Base-by-base conservation (phyloP, 2,329 filamentous ascomycete species). In the Stagonosporopsis rhizophila region DNA sequence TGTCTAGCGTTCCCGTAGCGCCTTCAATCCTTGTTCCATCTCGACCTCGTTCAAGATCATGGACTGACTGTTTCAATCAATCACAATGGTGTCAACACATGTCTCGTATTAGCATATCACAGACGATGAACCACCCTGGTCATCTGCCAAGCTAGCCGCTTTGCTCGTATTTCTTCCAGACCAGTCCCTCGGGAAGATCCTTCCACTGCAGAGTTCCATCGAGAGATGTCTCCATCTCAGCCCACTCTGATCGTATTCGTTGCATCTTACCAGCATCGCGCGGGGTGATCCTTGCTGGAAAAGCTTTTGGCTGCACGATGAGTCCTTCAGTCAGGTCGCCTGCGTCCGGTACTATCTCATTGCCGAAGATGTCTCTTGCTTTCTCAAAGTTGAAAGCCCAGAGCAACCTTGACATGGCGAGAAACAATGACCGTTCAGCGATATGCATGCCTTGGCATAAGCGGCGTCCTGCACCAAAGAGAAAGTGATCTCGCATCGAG, bases 361-460 rank as follows among this genome's bases (percentile, higher is more conserved):
- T 22, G 1, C 60, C 61, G 2, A 57, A 6, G 5, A 3, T 42
- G 38, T 56, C 52, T 0, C 1, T 12, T 2, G 38, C 61, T 4
- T 46, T 47, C 2, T 50, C 22, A 6, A 69, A 57, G 6, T 75
- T 55, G 52, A 76, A 73, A 2, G 64, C 71, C 75, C 75, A 78
- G 1, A 77, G 57, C 8, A 75, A 12, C 4, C 70, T 61, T 6
- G 74, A 61, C 2, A 76, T 68, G 4, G 63, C 66, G 3, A 76
- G 52, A 25, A 71, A 74, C 1, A 77, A 40, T 2, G 61, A 69
- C 4, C 69, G 62, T 32, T 75, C 69, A 0, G 69, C 75, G 30
- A 78, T 68, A 41, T 77, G 74, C 62, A 74, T 75, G 6, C 75
- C 74, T 9, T 72, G 75, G 46, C 75, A 78, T 14, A 75, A 49